phyloP scores from a whole-genome alignment of 2,329 filamentous ascomycete genomes.

The Trichoderma sp. region DNA sequence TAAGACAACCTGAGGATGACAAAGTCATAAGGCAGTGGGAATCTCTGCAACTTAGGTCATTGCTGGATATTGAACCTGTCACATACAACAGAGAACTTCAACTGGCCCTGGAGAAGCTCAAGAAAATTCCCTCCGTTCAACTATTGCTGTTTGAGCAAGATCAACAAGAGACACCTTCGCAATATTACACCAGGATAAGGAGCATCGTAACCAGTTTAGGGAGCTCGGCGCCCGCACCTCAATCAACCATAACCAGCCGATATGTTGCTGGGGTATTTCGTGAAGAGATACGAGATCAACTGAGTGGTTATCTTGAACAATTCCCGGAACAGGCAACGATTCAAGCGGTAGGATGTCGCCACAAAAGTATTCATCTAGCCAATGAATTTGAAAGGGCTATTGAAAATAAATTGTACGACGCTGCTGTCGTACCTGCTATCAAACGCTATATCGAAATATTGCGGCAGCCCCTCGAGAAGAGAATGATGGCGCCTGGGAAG shows the following conservation, averaged over 20 bases:
- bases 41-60: slow-evolving; percentile 38
- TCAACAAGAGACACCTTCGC: slow-evolving; percentile 49
- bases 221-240: slow-evolving; percentile 10
- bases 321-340: slow-evolving; percentile 32
- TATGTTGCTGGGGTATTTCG: slow-evolving; percentile 55
- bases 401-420: slow-evolving; percentile 46
- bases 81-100: slow-evolving; percentile 55
- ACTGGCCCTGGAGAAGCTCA: slow-evolving; percentile 47
- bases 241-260: slow-evolving; percentile 35
- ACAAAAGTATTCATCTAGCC: slow-evolving; percentile 57
- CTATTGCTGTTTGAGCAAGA: slow-evolving; percentile 53
- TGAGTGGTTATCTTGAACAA: slow-evolving; percentile 31
- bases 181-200: slow-evolving; percentile 48
- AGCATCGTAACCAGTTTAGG: slow-evolving; percentile 37
- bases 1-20: slow-evolving; percentile 31
- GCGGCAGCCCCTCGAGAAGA: slow-evolving; percentile 35
- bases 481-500: slow-evolving; percentile 16
- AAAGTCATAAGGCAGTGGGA: slow-evolving; percentile 47
- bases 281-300: slow-evolving; percentile 43
- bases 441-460: slow-evolving; percentile 52
- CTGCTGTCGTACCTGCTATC: slow-evolving; percentile 38
- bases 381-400: slow-evolving; percentile 55
- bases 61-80: slow-evolving; percentile 47
- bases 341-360: slow-evolving; percentile 45
- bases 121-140: slow-evolving; percentile 52